phyloP scores from a whole-genome alignment of 441 rosid species.

The Corymbia calophylla region DNA sequence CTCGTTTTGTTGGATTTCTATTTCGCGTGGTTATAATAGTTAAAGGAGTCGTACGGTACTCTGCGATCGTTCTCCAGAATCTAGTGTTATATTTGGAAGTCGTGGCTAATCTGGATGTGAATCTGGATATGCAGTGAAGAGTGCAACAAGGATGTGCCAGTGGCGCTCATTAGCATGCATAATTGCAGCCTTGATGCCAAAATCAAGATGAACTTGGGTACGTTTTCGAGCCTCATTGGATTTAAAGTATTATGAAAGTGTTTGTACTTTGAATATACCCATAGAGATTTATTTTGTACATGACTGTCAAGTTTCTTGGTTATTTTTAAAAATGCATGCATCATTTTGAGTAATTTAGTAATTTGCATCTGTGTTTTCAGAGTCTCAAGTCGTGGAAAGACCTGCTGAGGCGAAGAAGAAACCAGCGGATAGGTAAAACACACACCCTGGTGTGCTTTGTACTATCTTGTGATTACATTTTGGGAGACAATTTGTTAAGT shows the following conservation, averaged over 20 bases:
- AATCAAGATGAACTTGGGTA: slow-evolving; percentile 74
- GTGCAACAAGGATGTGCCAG: slow-evolving; percentile 66
- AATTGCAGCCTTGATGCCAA: slow-evolving; percentile 84
- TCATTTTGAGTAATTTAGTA: not conserved
- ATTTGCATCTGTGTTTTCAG: slow-evolving; percentile 10
- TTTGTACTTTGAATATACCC: not conserved
- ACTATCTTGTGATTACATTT: not conserved
- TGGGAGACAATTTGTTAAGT: not conserved
- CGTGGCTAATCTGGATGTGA: not conserved
- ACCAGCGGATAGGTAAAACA: slow-evolving; percentile 47
- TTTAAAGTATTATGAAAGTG: not conserved
- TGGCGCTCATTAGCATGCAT: slow-evolving; percentile 74
- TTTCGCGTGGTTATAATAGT: not conserved
- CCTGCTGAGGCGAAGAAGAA: slow-evolving; percentile 53
- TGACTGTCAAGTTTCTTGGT: not conserved
- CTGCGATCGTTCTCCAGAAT: not conserved
- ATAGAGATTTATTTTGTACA: not conserved
- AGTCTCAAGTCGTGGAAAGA: slow-evolving; percentile 66
- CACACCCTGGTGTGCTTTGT: not conserved
- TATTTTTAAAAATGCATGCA: not conserved
- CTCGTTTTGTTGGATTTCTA: not conserved
- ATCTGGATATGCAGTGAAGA: slow-evolving; percentile 45
- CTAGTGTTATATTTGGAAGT: not conserved
- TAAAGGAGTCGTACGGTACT: not conserved
- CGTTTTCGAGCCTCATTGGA: not conserved